phyloP scores from a whole-genome alignment of 2,329 filamentous ascomycete species.

The Dissoconium aciculare region DNA sequence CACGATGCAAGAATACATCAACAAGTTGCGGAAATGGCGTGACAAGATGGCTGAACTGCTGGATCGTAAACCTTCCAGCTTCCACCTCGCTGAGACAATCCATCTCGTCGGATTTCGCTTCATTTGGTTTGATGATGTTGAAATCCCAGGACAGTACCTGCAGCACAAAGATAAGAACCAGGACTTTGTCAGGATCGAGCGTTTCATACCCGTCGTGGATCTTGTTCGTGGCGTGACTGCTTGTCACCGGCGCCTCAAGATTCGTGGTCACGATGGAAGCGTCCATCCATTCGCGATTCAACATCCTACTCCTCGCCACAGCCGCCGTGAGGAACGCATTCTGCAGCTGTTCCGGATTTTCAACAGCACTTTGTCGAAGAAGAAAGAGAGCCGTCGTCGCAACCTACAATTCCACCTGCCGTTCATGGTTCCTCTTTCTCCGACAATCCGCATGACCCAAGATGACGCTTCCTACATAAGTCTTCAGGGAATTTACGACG shows the following conservation, averaged over 20 bases:
- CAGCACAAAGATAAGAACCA: conserved; percentile 98
- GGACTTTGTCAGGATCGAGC: conserved; percentile 93
- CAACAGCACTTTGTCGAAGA: conserved; percentile 78
- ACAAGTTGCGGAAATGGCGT: conserved; percentile 87
- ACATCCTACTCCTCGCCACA: conserved; percentile 83
- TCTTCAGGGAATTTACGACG: conserved; percentile 88
- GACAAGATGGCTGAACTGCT: conserved; percentile 97
- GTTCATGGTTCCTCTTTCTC: conserved; percentile 86
- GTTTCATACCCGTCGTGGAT: conserved; percentile 89
- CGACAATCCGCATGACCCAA: conserved; percentile 86
- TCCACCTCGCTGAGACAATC: conserved; percentile 71
- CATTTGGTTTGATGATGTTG: conserved; percentile 96
- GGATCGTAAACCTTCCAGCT: conserved; percentile 60
- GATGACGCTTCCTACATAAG: conserved; percentile 92
- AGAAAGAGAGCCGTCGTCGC: conserved; percentile 85
- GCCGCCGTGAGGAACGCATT: conserved; percentile 84
- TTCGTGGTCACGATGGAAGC: conserved; percentile 93
- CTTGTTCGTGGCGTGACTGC: conserved; percentile 79
- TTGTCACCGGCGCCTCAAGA: conserved; percentile 84
- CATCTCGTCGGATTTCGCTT: conserved; percentile 93
- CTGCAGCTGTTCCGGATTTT: conserved; percentile 94
- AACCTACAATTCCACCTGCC: conserved; percentile 95
- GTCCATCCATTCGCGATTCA: conserved; percentile 95
- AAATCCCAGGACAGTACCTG: conserved; percentile 91
- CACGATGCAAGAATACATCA: conserved; percentile 97